phyloP scores from a whole-genome alignment of 495 filamentous ascomycete genomes.

The Aspergillus asperescens region DNA sequence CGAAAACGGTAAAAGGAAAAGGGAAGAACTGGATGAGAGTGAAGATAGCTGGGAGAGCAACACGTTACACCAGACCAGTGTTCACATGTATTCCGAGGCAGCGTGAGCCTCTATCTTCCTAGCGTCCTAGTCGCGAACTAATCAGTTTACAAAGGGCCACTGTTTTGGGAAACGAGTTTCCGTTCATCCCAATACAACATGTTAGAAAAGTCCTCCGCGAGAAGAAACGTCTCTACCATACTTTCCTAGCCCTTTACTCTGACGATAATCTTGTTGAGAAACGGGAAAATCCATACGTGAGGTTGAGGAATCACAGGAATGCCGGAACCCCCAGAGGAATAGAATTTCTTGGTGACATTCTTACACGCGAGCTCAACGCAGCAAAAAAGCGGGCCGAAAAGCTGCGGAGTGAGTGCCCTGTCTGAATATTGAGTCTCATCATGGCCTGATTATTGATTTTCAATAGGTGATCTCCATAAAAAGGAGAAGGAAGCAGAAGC shows the following conservation, averaged over 20 bases:
- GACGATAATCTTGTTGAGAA: constrained; percentile 5
- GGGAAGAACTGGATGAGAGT: constrained; percentile 22
- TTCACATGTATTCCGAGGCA: constrained; percentile 2
- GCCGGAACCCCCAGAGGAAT: neutral
- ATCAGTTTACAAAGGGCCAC: neutral
- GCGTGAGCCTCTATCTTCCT: constrained; percentile 8
- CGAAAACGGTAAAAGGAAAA: constrained; percentile 39
- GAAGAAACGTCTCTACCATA: constrained; percentile 16
- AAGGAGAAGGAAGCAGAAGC: constrained; percentile 42
- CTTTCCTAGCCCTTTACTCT: constrained; percentile 12
- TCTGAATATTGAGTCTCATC: neutral
- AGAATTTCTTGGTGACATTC: neutral
- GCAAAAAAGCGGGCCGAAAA: constrained; percentile 21
- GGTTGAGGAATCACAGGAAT: constrained; percentile 1
- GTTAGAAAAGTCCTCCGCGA: constrained; percentile 12
- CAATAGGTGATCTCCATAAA: constrained; percentile 10
- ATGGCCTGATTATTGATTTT: neutral
- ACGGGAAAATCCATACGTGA: neutral
- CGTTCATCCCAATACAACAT: constrained; percentile 4
- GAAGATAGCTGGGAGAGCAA: constrained; percentile 31
- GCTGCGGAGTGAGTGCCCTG: constrained; percentile 8
- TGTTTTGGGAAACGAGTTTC: constrained; percentile 15
- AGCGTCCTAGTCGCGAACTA: neutral
- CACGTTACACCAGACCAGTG: neutral
- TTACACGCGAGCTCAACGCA: constrained; percentile 29